These are phyloP conservation scores for Phaeosphaeriaceae sp. DNA, from an alignment of 2,329 filamentous ascomycete species.

Conservation along the genomic window DNA sequence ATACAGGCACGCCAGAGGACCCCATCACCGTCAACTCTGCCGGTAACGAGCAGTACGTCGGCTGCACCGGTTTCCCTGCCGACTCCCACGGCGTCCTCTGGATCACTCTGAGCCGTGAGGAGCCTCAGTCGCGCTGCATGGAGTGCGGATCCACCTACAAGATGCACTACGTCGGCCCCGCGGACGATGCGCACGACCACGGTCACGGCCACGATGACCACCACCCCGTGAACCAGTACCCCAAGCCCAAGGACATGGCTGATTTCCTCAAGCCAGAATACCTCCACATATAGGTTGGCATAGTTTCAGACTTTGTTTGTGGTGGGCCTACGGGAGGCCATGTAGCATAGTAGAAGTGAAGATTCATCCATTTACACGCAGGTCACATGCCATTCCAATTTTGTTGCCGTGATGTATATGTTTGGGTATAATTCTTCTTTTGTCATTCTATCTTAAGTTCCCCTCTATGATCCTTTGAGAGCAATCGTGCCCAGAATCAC, in stretches of 20 bases:
- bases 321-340: slow-evolving; percentile 21
- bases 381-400: neutral
- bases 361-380: slow-evolving; percentile 11
- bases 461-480: slow-evolving; percentile 62
- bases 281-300: slow-evolving; percentile 65
- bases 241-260: slow-evolving; percentile 89
- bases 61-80: slow-evolving; percentile 92
- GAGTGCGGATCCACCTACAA: slow-evolving; percentile 97
- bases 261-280: slow-evolving; percentile 97
- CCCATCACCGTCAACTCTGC: slow-evolving; percentile 87
- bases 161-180: slow-evolving; percentile 93
- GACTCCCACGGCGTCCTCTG: slow-evolving; percentile 92
- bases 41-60: slow-evolving; percentile 94
- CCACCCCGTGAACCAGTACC: slow-evolving; percentile 59
- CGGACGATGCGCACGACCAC: slow-evolving; percentile 72
- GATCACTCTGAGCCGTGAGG: slow-evolving; percentile 87
- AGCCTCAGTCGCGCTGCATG: slow-evolving; percentile 91
- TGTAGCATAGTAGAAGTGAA: slow-evolving; percentile 46
- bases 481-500: slow-evolving; percentile 80
- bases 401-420: neutral
- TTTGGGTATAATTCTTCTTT: slow-evolving; percentile 1
- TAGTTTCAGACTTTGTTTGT: slow-evolving; percentile 11
- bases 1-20: slow-evolving; percentile 80
- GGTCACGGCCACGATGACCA: slow-evolving; percentile 68
- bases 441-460: slow-evolving; percentile 3